These are phyloP conservation scores for Penicillium sp. DNA, from an alignment of 2,329 filamentous ascomycete genomes.

Conservation along the genomic window DNA sequence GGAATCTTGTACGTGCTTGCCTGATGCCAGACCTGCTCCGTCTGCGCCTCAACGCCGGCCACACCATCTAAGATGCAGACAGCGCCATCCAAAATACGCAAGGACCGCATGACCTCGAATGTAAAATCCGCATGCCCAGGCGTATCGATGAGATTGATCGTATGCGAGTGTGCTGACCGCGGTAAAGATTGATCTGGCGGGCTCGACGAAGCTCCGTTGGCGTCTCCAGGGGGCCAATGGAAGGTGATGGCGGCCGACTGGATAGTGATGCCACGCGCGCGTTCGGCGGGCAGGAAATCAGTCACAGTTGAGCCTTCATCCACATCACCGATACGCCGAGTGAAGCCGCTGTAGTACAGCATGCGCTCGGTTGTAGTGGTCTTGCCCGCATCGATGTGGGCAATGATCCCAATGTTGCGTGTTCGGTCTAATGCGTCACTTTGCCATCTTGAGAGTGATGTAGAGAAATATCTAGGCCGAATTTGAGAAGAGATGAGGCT, in stretches of 20 bases:
- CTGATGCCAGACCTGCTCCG: slow-evolving; percentile 91
- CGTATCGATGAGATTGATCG: slow-evolving; percentile 90
- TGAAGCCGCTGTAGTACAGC: slow-evolving; percentile 93
- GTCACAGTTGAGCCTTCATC: slow-evolving; percentile 96
- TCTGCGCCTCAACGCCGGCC: slow-evolving; percentile 92
- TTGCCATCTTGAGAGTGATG: slow-evolving; percentile 20
- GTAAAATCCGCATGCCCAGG: slow-evolving; percentile 97
- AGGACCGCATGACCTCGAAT: slow-evolving; percentile 87
- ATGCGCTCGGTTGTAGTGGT: slow-evolving; percentile 98
- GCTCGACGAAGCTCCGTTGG: slow-evolving; percentile 14
- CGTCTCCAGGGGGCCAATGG: slow-evolving; percentile 66
- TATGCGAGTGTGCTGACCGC: slow-evolving; percentile 56
- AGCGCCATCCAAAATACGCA: slow-evolving; percentile 81
- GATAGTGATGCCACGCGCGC: slow-evolving; percentile 91
- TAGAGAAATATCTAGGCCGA: slow-evolving; percentile 26
- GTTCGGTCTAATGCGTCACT: slow-evolving; percentile 55
- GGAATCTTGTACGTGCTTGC: slow-evolving; percentile 83
- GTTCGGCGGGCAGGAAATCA: slow-evolving; percentile 89
- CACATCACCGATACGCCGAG: slow-evolving; percentile 84
- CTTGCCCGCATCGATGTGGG: slow-evolving; percentile 97
- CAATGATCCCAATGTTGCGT: slow-evolving; percentile 96
- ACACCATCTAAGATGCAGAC: slow-evolving; percentile 92
- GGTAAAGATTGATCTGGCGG: slow-evolving; percentile 40
- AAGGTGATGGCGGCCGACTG: slow-evolving; percentile 96
- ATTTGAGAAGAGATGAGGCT: slow-evolving; percentile 3